A percentile compares a stretch with the other conserved stretches of the same genome.
Evolutionary conservation across 148 eudicot species (phyloP).

Genomic region (Chenopodium suecicum): DNA sequence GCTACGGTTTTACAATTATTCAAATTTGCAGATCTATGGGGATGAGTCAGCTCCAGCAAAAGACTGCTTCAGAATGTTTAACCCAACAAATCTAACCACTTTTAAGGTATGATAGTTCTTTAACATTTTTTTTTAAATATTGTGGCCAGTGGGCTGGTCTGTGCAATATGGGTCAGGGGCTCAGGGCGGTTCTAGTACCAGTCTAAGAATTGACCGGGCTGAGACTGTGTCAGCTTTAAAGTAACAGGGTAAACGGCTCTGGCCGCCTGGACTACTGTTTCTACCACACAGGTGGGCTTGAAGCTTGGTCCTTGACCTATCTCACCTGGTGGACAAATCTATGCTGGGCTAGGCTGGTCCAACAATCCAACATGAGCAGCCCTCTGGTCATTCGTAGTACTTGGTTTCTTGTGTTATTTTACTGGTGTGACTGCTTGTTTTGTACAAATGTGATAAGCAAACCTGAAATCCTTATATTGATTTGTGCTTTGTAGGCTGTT

Average conservation of each 20-base stretch:
- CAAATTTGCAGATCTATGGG: slow-evolving; percentile 72
- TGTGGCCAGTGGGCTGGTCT: not conserved
- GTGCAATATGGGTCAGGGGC: not conserved
- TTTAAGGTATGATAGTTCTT: slow-evolving; percentile 54
- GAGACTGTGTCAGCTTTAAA: not conserved
- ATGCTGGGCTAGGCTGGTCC: not conserved
- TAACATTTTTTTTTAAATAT: not conserved
- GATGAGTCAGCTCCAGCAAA: slow-evolving; percentile 68
- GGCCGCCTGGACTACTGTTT: not conserved
- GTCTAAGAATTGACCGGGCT: not conserved
- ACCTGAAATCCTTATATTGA: not conserved
- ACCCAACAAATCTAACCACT: slow-evolving; percentile 69
- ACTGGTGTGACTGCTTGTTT: not conserved
- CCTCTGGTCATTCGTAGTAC: not conserved
- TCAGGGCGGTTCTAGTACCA: not conserved
- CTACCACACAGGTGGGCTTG: too few species aligned
- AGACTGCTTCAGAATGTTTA: slow-evolving; percentile 97
- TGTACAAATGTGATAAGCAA: not conserved
- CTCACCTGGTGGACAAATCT: not conserved
- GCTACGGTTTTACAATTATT: not conserved
- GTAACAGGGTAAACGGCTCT: not conserved
- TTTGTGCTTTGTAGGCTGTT: slow-evolving; percentile 54
- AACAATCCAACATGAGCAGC: not conserved
- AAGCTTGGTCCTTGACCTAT: not conserved
- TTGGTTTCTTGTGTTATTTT: not conserved